Evolutionary conservation across 31 red algal species (phyloP), one percentile per base, ranked within the genome.

Genomic region (Endocladia muricata): DNA sequence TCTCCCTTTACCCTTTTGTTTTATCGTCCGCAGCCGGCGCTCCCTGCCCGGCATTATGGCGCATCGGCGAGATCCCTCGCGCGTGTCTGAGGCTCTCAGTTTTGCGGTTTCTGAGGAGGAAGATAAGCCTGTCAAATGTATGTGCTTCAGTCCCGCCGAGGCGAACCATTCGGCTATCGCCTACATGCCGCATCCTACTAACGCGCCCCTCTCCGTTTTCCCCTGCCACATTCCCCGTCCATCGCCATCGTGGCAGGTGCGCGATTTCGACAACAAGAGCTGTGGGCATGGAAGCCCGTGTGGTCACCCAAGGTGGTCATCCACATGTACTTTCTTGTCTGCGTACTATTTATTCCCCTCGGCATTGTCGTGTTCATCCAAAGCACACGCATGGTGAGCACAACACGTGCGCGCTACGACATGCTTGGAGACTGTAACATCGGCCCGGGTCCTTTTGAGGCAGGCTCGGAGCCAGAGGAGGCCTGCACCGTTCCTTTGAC

Each of bases 181-280:
- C 17, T 7, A 11, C 25, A 21, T 26, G 7, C 44, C 44, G 11
- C 11, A 8, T 8, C 44, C 44, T 11, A 61, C 57, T 61, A 61
- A 61, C 57, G 6, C 57, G 13, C 7, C 25, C 25, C 17, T 26
- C 32, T n/a, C n/a, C n/a, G n/a, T n/a, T n/a, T n/a, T n/a, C n/a
- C n/a, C n/a, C n/a, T n/a, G n/a, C n/a, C n/a, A n/a, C 25, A 8
- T 15, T 37, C 9, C 6, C 26, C 22, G 13, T 38, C 63, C 32
- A 30, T 32, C 26, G 17, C 26, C 9, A 30, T 37, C 63, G 22
- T 43, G 5, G 21, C 0, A 64, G 55, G 74, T 33, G 70, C 70
- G 47, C 80, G 75, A 55, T 89, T 91, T 67, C 72, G 88, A 9
- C 79, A 91, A 47, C 88, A 91, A 70, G 79, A 84, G 38, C 40